phyloP scores from a whole-genome alignment of 2,329 filamentous ascomycete genomes.

The Calonectria pseudoturangicola region DNA sequence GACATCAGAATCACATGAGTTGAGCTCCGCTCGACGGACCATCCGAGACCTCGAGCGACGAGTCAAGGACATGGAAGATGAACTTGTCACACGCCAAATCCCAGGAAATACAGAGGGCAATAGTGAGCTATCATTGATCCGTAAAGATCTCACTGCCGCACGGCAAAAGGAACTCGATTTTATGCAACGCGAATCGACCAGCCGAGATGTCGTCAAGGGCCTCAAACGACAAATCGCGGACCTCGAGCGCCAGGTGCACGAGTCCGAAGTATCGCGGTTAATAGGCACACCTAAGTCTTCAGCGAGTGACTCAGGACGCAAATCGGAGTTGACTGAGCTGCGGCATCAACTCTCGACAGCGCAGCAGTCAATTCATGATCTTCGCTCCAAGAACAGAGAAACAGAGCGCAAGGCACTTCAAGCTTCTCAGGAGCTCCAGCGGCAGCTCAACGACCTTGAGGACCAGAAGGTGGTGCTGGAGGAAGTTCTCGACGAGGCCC shows the following conservation, averaged over 20 bases:
- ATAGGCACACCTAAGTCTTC: slow-evolving; percentile 67
- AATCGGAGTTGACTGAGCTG: slow-evolving; percentile 75
- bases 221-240: slow-evolving; percentile 80
- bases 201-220: slow-evolving; percentile 77
- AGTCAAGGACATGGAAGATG: slow-evolving; percentile 72
- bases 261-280: slow-evolving; percentile 74
- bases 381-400: slow-evolving; percentile 70
- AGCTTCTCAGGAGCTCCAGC: slow-evolving; percentile 68
- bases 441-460: slow-evolving; percentile 73
- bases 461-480: slow-evolving; percentile 76
- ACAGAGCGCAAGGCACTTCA: slow-evolving; percentile 67
- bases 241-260: slow-evolving; percentile 80
- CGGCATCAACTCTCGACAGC: slow-evolving; percentile 77
- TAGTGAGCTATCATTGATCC: slow-evolving; percentile 76
- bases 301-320: slow-evolving; percentile 69
- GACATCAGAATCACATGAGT: slow-evolving; percentile 70
- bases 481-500: slow-evolving; percentile 74
- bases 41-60: slow-evolving; percentile 79
- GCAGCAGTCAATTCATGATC: slow-evolving; percentile 75
- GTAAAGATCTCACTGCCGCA: slow-evolving; percentile 77
- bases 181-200: slow-evolving; percentile 78
- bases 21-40: slow-evolving; percentile 76
- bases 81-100: slow-evolving; percentile 59
- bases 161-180: slow-evolving; percentile 80
- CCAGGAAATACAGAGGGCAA: slow-evolving; percentile 64